Evolutionary conservation across 331 rosid species (phyloP).

Genomic region (Erythrophleum ivorense): DNA sequence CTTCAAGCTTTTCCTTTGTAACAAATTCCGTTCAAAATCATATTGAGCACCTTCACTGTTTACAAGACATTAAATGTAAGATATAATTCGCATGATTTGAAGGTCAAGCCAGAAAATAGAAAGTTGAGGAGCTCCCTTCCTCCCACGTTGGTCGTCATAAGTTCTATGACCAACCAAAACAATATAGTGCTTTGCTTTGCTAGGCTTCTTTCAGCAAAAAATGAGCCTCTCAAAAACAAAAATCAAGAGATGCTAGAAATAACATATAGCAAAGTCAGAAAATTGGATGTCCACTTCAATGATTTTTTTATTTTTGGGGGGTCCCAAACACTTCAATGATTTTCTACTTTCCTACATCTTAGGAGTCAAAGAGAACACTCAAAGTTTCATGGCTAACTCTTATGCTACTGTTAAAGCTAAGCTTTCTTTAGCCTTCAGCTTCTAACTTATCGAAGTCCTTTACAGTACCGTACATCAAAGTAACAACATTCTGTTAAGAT

Average conservation of each 20-base stretch:
- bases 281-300: background rate
- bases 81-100: background rate
- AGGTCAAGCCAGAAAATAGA: background rate
- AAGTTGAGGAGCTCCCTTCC: background rate
- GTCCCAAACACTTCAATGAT: too few species aligned
- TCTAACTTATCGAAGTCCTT: background rate
- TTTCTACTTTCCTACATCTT: background rate
- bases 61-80: background rate
- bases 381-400: background rate
- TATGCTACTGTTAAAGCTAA: background rate
- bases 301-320: too few species aligned
- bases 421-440: background rate
- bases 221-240: background rate
- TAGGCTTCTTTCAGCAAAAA: background rate
- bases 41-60: constrained; percentile 10
- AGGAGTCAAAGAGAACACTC: background rate
- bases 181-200: background rate
- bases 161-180: background rate
- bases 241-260: background rate
- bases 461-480: background rate
- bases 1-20: constrained; percentile 17
- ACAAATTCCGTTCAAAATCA: constrained; percentile 28
- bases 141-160: background rate
- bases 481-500: background rate
- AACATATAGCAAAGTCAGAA: background rate